Evolutionary conservation across 2,329 filamentous ascomycete genomes (phyloP).

Genomic region (Cercospora sesami): DNA sequence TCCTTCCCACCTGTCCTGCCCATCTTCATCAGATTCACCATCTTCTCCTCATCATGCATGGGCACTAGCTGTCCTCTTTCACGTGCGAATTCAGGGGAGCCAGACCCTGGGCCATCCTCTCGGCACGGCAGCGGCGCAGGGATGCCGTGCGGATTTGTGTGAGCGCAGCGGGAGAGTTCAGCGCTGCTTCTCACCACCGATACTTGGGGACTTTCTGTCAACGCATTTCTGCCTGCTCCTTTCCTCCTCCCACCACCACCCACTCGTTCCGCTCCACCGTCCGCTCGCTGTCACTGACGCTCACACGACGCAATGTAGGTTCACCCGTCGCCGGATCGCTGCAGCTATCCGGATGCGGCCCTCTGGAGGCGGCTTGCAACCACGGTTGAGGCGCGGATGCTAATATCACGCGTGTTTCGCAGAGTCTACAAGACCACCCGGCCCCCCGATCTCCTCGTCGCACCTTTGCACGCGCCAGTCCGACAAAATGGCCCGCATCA

Average conservation of each 20-base stretch:
- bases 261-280: neutral
- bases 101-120: neutral
- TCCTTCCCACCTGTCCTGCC: neutral
- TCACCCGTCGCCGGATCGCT: conserved; percentile 8
- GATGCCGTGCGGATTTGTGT: neutral
- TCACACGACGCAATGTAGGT: neutral
- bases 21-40: neutral
- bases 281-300: neutral
- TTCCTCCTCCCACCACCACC: neutral
- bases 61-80: neutral
- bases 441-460: neutral
- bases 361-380: conserved; percentile 3
- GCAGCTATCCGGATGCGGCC: neutral
- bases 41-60: neutral
- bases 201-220: neutral
- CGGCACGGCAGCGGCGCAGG: conserved; percentile 2
- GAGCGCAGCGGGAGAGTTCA: neutral
- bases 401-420: conserved; percentile 11
- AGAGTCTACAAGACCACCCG: conserved; percentile 5
- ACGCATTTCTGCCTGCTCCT: neutral
- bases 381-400: conserved; percentile 2
- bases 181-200: neutral
- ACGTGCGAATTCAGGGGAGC: conserved; percentile 3
- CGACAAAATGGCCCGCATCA: conserved; percentile 60
- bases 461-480: neutral